These are phyloP conservation scores for Paecilomyces niveus DNA, from an alignment of 2,329 filamentous ascomycete genomes.

Conservation along the genomic window DNA sequence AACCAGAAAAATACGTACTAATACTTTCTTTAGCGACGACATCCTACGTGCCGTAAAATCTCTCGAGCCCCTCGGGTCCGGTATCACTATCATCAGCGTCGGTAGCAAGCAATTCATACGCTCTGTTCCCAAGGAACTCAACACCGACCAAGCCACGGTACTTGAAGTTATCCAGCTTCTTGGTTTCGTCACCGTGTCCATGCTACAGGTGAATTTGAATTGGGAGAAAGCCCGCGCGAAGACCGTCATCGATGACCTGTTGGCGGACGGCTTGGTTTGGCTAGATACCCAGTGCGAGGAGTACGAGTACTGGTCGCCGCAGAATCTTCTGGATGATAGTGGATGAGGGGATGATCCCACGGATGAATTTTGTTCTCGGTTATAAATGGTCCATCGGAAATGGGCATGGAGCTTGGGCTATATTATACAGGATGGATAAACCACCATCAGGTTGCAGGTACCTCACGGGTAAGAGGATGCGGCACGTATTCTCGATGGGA, in stretches of 20 bases:
- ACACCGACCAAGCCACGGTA: slow-evolving; percentile 86
- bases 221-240: slow-evolving; percentile 82
- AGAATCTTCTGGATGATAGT: slow-evolving; percentile 36
- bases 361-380: neutral
- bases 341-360: slow-evolving; percentile 17
- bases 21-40: slow-evolving; percentile 59
- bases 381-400: neutral
- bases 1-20: neutral
- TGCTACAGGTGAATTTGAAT: slow-evolving; percentile 76
- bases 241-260: slow-evolving; percentile 83
- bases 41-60: slow-evolving; percentile 82
- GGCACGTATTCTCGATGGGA: too few relatives aligned
- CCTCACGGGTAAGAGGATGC: too few relatives aligned
- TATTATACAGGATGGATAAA: neutral
- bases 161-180: slow-evolving; percentile 85
- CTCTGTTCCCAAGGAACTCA: slow-evolving; percentile 89
- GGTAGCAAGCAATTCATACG: slow-evolving; percentile 82
- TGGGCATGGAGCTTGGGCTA: neutral
- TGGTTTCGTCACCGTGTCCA: slow-evolving; percentile 81
- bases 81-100: slow-evolving; percentile 77
- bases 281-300: slow-evolving; percentile 79
- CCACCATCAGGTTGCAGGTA: too few relatives aligned
- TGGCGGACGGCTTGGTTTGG: slow-evolving; percentile 88
- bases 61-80: slow-evolving; percentile 77
- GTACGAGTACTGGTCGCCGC: slow-evolving; percentile 78